Evolutionary conservation across 257 asterid species (phyloP).

Genomic region (Solanum clarkiae): DNA sequence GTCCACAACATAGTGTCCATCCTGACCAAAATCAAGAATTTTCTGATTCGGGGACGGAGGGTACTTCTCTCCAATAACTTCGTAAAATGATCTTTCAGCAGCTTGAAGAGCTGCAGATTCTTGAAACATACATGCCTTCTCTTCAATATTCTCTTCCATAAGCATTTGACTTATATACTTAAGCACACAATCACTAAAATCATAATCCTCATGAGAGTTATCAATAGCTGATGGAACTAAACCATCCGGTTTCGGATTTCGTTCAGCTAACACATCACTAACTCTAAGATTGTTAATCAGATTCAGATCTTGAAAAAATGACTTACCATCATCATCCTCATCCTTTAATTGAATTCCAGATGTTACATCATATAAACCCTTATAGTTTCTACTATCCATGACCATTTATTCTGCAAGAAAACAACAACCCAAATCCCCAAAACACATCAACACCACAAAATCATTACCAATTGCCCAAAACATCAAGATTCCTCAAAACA

Average conservation of each 20-base stretch:
- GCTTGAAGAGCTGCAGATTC: constrained; percentile 78
- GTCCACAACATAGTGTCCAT: constrained; percentile 11
- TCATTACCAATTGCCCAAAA: neutral
- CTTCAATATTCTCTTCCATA: constrained; percentile 85
- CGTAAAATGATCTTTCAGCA: constrained; percentile 68
- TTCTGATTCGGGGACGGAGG: constrained; percentile 23
- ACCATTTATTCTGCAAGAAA: constrained; percentile 19
- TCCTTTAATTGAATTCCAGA: constrained; percentile 16
- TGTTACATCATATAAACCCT: constrained; percentile 5
- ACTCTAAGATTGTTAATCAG: constrained; percentile 12
- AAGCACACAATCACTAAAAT: constrained; percentile 54
- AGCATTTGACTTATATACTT: constrained; percentile 53
- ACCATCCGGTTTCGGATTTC: neutral
- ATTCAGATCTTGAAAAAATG: constrained; percentile 9
- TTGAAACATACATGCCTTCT: constrained; percentile 56
- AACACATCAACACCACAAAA: neutral
- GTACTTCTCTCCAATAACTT: constrained; percentile 41
- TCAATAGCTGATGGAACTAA: constrained; percentile 15
- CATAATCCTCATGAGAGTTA: constrained; percentile 42
- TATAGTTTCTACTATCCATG: constrained; percentile 44
- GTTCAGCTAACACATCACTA: constrained; percentile 6
- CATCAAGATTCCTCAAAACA: neutral
- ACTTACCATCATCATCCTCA: neutral
- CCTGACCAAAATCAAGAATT: constrained; percentile 15
- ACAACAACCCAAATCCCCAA: neutral